Evolutionary conservation across 306 rosid species (phyloP), one percentile per base, ranked within the genome.

Genomic region (Medicago arabica): DNA sequence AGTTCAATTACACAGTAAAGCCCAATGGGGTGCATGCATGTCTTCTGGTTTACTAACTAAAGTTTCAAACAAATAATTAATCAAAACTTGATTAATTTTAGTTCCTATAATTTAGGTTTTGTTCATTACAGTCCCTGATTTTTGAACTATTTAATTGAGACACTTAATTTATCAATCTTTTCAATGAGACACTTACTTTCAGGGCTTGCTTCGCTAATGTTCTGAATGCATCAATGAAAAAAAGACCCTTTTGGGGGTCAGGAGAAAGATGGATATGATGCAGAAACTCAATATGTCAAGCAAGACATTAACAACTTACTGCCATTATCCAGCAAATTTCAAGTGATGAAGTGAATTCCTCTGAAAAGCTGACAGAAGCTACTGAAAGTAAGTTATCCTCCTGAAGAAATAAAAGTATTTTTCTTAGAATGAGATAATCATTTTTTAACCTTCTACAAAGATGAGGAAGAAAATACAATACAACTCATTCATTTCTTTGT

Each of bases 301-400:
- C 34, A 75, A 46, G 58, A 16, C 16, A 68, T 55, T 49, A 69
- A 60, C 28, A 74, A 85, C 98, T 86, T 71, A 94, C 98, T 4
- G 83, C 51, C 53, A 67, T 84, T 72, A 71, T 85, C 98, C 98
- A 95, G 72, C 93, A 92, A 57, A 83, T 81, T 44, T 80, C 77
- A 21, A 95, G 91, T 54, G 91, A 58, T 21, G 88, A 78, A 74
- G 87, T 21, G 77, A 95, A 92, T 69, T 83, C 84, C 83, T 84
- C 86, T 1, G 90, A 81, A 88, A 92, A 92, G 86, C 91, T 74
- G 83, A 92, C 76, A 46, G 96, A 90, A 76, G 97, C 88, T 9
- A 90, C 96, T 43, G 85, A 78, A 76, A 95, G 90, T 55, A 85
- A 65, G 78, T 76, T 90, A 77, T 95, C 96, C 71, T 36, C 93